phyloP scores from a whole-genome alignment of 2,329 filamentous ascomycete species.

The Phoma sp. region DNA sequence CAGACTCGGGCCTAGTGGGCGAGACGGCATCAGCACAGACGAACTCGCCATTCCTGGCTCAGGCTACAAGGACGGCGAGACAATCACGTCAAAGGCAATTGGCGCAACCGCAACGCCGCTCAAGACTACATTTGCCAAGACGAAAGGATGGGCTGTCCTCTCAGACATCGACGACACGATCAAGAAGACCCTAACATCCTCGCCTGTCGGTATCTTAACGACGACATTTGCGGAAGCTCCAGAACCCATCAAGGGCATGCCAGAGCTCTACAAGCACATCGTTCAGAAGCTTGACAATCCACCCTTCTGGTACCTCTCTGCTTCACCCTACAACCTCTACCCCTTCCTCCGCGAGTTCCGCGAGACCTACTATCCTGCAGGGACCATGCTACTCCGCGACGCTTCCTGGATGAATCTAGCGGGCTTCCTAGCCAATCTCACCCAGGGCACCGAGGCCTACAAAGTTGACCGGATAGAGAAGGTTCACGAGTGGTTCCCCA shows the following conservation, averaged over 20 bases:
- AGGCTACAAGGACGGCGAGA: constrained; percentile 46
- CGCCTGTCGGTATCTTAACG: constrained; percentile 79
- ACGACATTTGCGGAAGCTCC: constrained; percentile 84
- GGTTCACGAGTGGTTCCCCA: constrained; percentile 80
- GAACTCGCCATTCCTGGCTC: constrained; percentile 57
- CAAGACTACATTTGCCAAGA: constrained; percentile 76
- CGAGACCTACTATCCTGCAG: constrained; percentile 72
- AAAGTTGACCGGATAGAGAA: constrained; percentile 82
- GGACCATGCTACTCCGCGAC: constrained; percentile 84
- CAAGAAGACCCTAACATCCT: constrained; percentile 84
- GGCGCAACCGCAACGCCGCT: constrained; percentile 59
- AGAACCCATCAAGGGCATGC: constrained; percentile 78
- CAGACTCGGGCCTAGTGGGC: constrained; percentile 71
- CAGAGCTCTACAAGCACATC: constrained; percentile 77
- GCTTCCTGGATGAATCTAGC: constrained; percentile 84
- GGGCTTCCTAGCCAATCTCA: constrained; percentile 80
- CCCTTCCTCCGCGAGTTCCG: constrained; percentile 83
- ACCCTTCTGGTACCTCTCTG: constrained; percentile 91
- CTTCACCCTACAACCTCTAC: constrained; percentile 94
- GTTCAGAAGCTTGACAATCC: constrained; percentile 64
- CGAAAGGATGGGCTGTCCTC: constrained; percentile 83
- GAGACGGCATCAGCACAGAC: constrained; percentile 75
- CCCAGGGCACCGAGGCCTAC: constrained; percentile 82
- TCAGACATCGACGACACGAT: constrained; percentile 96
- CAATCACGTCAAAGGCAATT: constrained; percentile 40